These are phyloP conservation scores for Trametes maxima DNA, from an alignment of 768 basidiomycete species.

Conservation along the genomic window DNA sequence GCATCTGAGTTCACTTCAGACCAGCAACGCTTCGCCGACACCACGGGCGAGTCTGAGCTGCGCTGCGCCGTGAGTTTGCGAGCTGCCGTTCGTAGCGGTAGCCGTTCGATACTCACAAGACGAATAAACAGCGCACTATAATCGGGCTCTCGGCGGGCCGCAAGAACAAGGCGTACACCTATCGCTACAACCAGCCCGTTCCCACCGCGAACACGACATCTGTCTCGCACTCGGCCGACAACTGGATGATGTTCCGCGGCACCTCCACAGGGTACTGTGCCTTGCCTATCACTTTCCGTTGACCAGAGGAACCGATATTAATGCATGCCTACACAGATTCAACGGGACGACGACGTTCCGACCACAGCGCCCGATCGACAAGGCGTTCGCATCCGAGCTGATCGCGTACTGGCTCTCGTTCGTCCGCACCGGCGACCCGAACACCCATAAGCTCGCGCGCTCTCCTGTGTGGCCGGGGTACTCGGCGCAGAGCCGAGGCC, in stretches of 20 bases:
- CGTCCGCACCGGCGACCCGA: constrained; percentile 58
- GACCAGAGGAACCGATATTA: background rate
- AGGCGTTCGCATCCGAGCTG: constrained; percentile 57
- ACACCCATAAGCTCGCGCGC: constrained; percentile 51
- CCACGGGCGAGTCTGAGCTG: constrained; percentile 52
- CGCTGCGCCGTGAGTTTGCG: constrained; percentile 48
- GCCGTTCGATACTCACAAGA: background rate
- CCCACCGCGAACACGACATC: constrained; percentile 40
- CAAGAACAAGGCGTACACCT: constrained; percentile 47
- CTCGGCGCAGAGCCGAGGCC: constrained; percentile 30
- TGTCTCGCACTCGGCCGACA: constrained; percentile 58
- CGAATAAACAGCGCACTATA: constrained; percentile 37
- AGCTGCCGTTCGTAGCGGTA: constrained; percentile 27
- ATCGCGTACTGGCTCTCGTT: constrained; percentile 72
- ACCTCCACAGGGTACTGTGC: constrained; percentile 56
- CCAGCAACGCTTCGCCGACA: constrained; percentile 44
- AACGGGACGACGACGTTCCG: constrained; percentile 59
- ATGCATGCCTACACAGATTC: constrained; percentile 21
- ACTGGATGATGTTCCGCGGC: constrained; percentile 71
- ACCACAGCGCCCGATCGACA: constrained; percentile 46
- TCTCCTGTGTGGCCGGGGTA: constrained; percentile 55
- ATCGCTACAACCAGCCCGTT: constrained; percentile 61
- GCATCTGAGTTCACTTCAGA: constrained; percentile 45
- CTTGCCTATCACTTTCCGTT: background rate
- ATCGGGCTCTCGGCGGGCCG: constrained; percentile 46